These are phyloP conservation scores for Pezicula carpinea DNA, from an alignment of 2,329 filamentous ascomycete genomes.

Conservation along the genomic window DNA sequence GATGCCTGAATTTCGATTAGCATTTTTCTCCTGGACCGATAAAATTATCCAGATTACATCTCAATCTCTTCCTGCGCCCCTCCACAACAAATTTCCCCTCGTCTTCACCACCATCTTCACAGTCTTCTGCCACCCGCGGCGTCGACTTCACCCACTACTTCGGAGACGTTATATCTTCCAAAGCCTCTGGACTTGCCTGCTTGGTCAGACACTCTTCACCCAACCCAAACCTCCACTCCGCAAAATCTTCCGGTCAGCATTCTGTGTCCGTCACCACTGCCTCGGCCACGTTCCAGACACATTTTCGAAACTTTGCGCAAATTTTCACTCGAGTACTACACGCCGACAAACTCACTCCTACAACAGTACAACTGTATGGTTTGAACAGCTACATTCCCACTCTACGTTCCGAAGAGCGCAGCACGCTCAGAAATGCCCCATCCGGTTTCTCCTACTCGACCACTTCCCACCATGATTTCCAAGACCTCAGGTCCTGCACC, in stretches of 20 bases:
- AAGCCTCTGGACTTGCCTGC: conserved; percentile 12
- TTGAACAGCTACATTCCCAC: conserved; percentile 8
- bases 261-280: conserved; percentile 13
- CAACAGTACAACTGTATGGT: conserved; percentile 6
- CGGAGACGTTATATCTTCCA: not conserved
- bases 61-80: not conserved
- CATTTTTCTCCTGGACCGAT: not conserved
- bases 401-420: conserved; percentile 15
- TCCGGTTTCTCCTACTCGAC: conserved; percentile 34
- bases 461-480: conserved; percentile 40
- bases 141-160: no score
- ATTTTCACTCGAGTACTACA: conserved; percentile 9
- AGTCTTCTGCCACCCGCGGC: not conserved
- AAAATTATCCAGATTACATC: not conserved
- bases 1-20: not conserved
- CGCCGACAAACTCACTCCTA: not conserved
- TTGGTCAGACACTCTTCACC: conserved; percentile 18
- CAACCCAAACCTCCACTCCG: conserved; percentile 24
- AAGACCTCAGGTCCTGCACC: conserved; percentile 43
- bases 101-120: not conserved
- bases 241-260: conserved; percentile 8
- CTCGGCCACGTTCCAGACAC: conserved; percentile 20
- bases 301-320: conserved; percentile 18
- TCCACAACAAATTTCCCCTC: not conserved
- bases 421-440: conserved; percentile 41